Evolutionary conservation across 2,329 filamentous ascomycete genomes (phyloP), one percentile per base, ranked within the genome.

Genomic region (Huntiella omanensis): DNA sequence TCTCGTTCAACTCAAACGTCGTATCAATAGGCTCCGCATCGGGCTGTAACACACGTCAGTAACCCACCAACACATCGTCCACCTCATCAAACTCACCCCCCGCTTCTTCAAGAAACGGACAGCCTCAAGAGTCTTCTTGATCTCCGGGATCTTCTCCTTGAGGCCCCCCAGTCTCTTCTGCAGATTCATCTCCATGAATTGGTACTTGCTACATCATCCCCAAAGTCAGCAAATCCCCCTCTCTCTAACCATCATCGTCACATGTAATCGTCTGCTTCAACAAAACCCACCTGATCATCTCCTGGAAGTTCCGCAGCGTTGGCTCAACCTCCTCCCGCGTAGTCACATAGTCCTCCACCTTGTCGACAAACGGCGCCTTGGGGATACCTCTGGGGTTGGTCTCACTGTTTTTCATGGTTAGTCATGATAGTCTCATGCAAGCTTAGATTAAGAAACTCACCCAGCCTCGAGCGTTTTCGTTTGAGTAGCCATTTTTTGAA

Each of bases 171-270:
- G 80, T 41, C 91, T 75, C 52, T 85, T 74, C 61, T 93, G 81
- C 49, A 91, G 83, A 62, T 94, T 96, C 59, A 81, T 70, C 65
- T 96, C 86, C 91, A 98, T 98, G 66, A 96, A 98, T 62, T 96
- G 91, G 67, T 98, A 98, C 71, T 98, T 98, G 55, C 86, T 93
- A 59, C 15, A 15, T 15, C 7, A n/a, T 11, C 22, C 22, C 22
- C 22, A 28, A 28, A 28, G 40, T 41, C 33, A 41, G 40, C 12
- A 19, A 10, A 7, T 16, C 17, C 10, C 22, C 40, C 40, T 32
- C 40, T n/a, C n/a, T 4, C n/a, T 37, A 11, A 32, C 8, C 33
- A 12, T 2, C 15, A 37, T 36, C 10, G n/a, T 13, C 17, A 15
- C 17, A 16, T 33, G 11, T 13, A 15, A 15, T 16, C n/a, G 19